A percentile compares a stretch with the other conserved stretches of the same genome.
phyloP scores from a whole-genome alignment of 495 filamentous ascomycete species.

The Pseudevernia furfuracea region DNA sequence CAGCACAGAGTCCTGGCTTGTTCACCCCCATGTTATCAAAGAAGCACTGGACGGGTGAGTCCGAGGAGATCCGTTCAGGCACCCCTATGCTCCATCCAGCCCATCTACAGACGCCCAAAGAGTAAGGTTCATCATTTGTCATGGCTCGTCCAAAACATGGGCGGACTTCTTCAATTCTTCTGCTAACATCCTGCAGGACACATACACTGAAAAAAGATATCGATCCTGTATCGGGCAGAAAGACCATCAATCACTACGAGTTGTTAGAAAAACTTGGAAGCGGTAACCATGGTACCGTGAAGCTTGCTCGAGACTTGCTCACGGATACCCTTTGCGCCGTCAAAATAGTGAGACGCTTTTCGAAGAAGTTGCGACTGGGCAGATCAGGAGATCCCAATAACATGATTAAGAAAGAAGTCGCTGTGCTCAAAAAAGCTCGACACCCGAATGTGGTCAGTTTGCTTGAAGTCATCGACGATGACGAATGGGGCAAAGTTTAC shows the following conservation, averaged over 20 bases:
- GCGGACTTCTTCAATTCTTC: neutral
- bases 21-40: slow-evolving; percentile 41
- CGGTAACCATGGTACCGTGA: slow-evolving; percentile 95
- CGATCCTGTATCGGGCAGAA: slow-evolving; percentile 79
- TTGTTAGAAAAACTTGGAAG: slow-evolving; percentile 92
- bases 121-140: slow-evolving; percentile 33
- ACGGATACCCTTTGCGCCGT: slow-evolving; percentile 83
- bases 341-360: slow-evolving; percentile 96
- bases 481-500: slow-evolving; percentile 92
- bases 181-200: slow-evolving; percentile 18
- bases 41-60: slow-evolving; percentile 35
- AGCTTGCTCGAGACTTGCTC: slow-evolving; percentile 71
- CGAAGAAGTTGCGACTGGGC: slow-evolving; percentile 85
- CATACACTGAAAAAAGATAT: slow-evolving; percentile 47
- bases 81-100: slow-evolving; percentile 60
- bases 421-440: slow-evolving; percentile 94
- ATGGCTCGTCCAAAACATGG: neutral
- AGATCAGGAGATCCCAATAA: slow-evolving; percentile 67
- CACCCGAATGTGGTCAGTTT: slow-evolving; percentile 93
- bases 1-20: slow-evolving; percentile 59
- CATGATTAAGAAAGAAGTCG: slow-evolving; percentile 94
- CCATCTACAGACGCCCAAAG: slow-evolving; percentile 55
- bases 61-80: slow-evolving; percentile 38
- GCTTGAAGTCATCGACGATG: slow-evolving; percentile 95
- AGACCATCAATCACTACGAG: slow-evolving; percentile 94